A percentile compares a stretch with the other conserved stretches of the same genome.
Conservation (phyloP, 2,329 filamentous ascomycete genomes). For the Aspergillus ochraceus region DNA sequence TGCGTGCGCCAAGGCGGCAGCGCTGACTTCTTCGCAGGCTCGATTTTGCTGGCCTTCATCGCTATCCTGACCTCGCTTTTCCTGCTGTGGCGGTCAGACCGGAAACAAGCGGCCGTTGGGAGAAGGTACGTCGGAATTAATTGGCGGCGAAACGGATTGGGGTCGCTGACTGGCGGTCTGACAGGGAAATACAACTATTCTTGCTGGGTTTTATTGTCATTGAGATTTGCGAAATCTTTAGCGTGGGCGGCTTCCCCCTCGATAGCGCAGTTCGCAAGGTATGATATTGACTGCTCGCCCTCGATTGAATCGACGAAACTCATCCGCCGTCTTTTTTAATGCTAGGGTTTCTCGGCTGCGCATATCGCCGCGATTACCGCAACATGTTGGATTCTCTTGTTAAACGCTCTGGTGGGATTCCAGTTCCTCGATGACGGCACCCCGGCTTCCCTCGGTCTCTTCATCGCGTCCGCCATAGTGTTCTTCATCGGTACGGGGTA, state of each 20-base stretch:
- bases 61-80: constrained; percentile 69
- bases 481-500: constrained; percentile 91
- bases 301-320: constrained; percentile 6
- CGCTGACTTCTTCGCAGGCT: constrained; percentile 57
- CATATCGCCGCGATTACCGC: constrained; percentile 89
- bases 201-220: constrained; percentile 82
- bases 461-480: constrained; percentile 66
- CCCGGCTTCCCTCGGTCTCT: constrained; percentile 73
- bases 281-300: constrained; percentile 48
- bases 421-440: constrained; percentile 95
- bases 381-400: constrained; percentile 83
- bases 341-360: constrained; percentile 79
- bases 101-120: constrained; percentile 90
- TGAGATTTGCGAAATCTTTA: constrained; percentile 94
- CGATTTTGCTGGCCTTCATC: constrained; percentile 77
- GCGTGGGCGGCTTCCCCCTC: constrained; percentile 84
- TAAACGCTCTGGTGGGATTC: constrained; percentile 90
- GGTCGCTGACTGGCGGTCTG: constrained; percentile 14
- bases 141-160: not conserved
- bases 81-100: constrained; percentile 77
- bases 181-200: constrained; percentile 95
- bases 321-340: not conserved
- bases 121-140: constrained; percentile 63
- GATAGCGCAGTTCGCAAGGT: constrained; percentile 63
- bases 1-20: not conserved